Evolutionary conservation across 2,329 filamentous ascomycete species (phyloP).

Genomic region (Cyanodermella asteris): DNA sequence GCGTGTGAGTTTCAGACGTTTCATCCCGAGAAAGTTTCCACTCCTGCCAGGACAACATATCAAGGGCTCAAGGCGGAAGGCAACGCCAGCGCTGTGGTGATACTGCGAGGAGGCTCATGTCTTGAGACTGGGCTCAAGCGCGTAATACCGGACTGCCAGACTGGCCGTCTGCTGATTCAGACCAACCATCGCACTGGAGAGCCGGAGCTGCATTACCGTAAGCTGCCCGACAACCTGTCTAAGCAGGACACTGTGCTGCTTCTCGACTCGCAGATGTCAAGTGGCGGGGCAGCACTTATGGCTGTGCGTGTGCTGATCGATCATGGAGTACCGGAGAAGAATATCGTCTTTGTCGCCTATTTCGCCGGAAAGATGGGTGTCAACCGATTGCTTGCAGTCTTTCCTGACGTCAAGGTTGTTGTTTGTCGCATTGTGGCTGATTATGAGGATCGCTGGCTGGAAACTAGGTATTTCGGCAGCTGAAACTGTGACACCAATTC

Average conservation of each 20-base stretch:
- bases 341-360: slow-evolving; percentile 83
- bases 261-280: slow-evolving; percentile 85
- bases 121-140: slow-evolving; percentile 74
- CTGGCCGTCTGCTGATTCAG: slow-evolving; percentile 75
- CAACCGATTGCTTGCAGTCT: slow-evolving; percentile 70
- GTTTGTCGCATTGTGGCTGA: slow-evolving; percentile 65
- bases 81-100: slow-evolving; percentile 63
- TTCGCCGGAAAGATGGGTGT: slow-evolving; percentile 68
- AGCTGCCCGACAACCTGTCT: slow-evolving; percentile 51
- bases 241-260: slow-evolving; percentile 63
- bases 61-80: slow-evolving; percentile 48
- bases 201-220: slow-evolving; percentile 78
- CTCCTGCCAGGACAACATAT: slow-evolving; percentile 49
- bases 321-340: slow-evolving; percentile 65
- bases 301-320: slow-evolving; percentile 89
- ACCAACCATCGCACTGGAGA: slow-evolving; percentile 69
- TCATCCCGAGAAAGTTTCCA: slow-evolving; percentile 43
- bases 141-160: slow-evolving; percentile 80
- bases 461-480: slow-evolving; percentile 77
- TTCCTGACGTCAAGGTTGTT: slow-evolving; percentile 68
- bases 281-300: slow-evolving; percentile 72
- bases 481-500: slow-evolving; percentile 20
- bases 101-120: slow-evolving; percentile 71
- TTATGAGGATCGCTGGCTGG: slow-evolving; percentile 72
- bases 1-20: slow-evolving; percentile 56